Base-by-base conservation (phyloP, 2,329 filamentous ascomycete genomes). In the Leptographium procerum region DNA sequence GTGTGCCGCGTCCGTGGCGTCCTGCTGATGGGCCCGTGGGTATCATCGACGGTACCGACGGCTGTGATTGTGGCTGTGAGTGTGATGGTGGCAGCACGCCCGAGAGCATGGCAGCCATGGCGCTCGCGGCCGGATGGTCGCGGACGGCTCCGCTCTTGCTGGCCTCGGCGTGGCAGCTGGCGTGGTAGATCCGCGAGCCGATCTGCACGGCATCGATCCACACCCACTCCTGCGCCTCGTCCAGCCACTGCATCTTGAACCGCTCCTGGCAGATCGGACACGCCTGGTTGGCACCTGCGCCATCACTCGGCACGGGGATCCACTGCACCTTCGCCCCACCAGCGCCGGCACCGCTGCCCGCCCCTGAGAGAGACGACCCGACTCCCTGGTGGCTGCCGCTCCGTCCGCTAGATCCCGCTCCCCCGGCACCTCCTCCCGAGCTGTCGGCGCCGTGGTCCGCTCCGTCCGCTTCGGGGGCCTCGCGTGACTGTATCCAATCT, bases 241-340 rank as follows among this genome's bases (percentile, higher is more conserved):
- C 90, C 8, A 92, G 85, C 87, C 91, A 97, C 63, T 88, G 87
- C 64, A 88, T 90, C 73, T 95, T 88, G 66, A 99, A 97, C 64
- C 88, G 87, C 69, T 99, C 94, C 70, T 96, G 91, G 70, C 94
- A 97, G 65, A 99, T 95, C 2, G 91, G 90, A 67, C 94, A 99
- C 1, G 88, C 81, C 19, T 83, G 87, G 68, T 90, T 91, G 60
- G 86, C 82, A 29, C 88, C 78, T 29, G 83, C 80, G 22, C 84
- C 81, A 63, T 92, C 87, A 55, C 91, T 88, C 0, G 92, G 94
- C 1, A 94, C 91, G 2, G 85, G 83, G 14, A 99, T 87, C 69
- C 88, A 96, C 65, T 85, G 81, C 59, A 84, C 78, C 62, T 83
- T 81, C 28, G 71, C 69, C 28, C 53, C 16, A 9, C 50, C 43